Base-by-base conservation (phyloP, 768 basidiomycete genomes). In the Rhizopogon salebrosus region DNA sequence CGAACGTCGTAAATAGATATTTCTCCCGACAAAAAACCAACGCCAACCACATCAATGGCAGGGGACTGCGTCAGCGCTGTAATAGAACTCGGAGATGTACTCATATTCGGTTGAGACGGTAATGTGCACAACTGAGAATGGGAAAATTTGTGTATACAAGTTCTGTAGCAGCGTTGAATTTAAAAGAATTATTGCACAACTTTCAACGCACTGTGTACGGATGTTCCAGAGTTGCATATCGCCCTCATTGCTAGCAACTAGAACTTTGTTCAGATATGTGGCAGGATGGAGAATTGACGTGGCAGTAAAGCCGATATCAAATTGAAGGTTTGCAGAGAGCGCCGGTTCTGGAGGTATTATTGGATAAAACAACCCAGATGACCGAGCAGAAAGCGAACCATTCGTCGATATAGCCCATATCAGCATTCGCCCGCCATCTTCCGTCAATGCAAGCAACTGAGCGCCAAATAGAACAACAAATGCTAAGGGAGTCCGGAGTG, bases 191-290 rank as follows among this genome's bases (percentile, higher is more conserved):
- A 23, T 31, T 9, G 27, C 16, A 29, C 20, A 54, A 16, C 60
- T 14, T 4, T 24, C 23, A 23, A 69, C 84, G 58, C 53, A 92
- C 92, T 80, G 80, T 10, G 93, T 86, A 7, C 85, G 79, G 57
- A 92, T 83, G 68, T 98, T 99, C 93, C 93, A 98, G n/a, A 99
- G 70, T 55, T 97, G 90, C 61, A 98, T 70, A 39, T 71, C 73
- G 3, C 97, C 97, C 66, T 94, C 79, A 52, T 73, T 79, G 60
- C 92, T 90, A 3, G 86, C 83, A 10, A 98, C 80, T 1, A 98
- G 75, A 1, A 98, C 77, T 72, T 99, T 99, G 75, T 99, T 98
- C 48, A 99, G 69, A 69, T 98, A 98, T 11, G 97, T 98, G 1
- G 93, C 87, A 2, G 97, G 97, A 65, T 99, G 97, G 5, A 97